Evolutionary conservation across 2,329 filamentous ascomycete genomes (phyloP).

Genomic region (Aspergillus niger): DNA sequence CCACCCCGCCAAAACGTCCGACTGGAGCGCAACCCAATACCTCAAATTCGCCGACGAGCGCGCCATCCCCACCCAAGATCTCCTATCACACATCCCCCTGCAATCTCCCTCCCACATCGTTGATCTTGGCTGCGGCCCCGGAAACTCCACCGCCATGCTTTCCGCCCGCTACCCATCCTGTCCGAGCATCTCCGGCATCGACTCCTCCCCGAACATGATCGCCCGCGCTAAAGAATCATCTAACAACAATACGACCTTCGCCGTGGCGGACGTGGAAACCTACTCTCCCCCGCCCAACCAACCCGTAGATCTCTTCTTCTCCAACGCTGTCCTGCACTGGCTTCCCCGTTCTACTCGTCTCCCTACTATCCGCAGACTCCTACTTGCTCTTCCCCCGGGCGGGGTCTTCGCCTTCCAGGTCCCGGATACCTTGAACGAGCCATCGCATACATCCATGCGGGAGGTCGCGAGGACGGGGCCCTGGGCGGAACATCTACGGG

Average conservation of each 20-base stretch:
- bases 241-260: slow-evolving; percentile 44
- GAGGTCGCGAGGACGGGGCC: slow-evolving; percentile 38
- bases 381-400: slow-evolving; percentile 45
- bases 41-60: slow-evolving; percentile 58
- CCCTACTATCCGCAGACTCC: slow-evolving; percentile 46
- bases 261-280: slow-evolving; percentile 48
- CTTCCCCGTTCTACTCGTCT: slow-evolving; percentile 49
- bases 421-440: slow-evolving; percentile 54
- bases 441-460: slow-evolving; percentile 55
- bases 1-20: slow-evolving; percentile 10
- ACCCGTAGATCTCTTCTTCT: slow-evolving; percentile 52
- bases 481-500: slow-evolving; percentile 41
- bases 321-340: slow-evolving; percentile 64
- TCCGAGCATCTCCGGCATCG: slow-evolving; percentile 53
- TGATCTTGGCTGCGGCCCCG: slow-evolving; percentile 63
- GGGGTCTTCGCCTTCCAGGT: slow-evolving; percentile 59
- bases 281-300: slow-evolving; percentile 41
- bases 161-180: slow-evolving; percentile 48
- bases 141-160: slow-evolving; percentile 59
- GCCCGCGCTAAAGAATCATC: slow-evolving; percentile 41
- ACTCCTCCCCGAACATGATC: slow-evolving; percentile 60
- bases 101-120: slow-evolving; percentile 49
- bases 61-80: slow-evolving; percentile 56
- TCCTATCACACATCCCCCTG: slow-evolving; percentile 52
- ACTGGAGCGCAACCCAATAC: slow-evolving; percentile 61